Conservation (phyloP, 352 stramenopile species). For the Peronospora destructor region DNA sequence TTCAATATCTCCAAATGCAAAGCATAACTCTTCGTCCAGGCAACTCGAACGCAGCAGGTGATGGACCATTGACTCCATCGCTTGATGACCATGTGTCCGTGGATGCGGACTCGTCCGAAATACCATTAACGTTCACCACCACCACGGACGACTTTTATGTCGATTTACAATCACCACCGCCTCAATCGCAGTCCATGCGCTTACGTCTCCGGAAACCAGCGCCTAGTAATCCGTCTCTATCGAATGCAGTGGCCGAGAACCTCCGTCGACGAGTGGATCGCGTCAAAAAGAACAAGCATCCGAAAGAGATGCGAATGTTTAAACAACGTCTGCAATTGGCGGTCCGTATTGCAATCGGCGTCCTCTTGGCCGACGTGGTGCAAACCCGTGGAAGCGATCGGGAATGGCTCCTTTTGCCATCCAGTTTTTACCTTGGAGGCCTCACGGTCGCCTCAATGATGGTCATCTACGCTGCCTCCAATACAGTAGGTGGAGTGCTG, state of each 20-base stretch:
- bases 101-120: conserved; percentile 10
- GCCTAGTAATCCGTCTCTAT: conserved; percentile 13
- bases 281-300: conserved; percentile 44
- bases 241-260: conserved; percentile 13
- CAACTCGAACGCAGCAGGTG: conserved; percentile 8
- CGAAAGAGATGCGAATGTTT: conserved; percentile 34
- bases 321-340: conserved; percentile 36
- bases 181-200: conserved; percentile 35
- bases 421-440: conserved; percentile 61
- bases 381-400: conserved; percentile 38
- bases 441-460: conserved; percentile 45
- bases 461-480: conserved; percentile 58
- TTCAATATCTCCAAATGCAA: background rate
- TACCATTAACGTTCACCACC: conserved; percentile 18
- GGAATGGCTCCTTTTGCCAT: conserved; percentile 55
- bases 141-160: conserved; percentile 22
- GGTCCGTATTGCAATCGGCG: conserved; percentile 49
- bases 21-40: conserved; percentile 13
- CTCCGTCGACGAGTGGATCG: conserved; percentile 23
- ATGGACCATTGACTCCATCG: conserved; percentile 10
- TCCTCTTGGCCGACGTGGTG: conserved; percentile 48
- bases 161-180: conserved; percentile 21
- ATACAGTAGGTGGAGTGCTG: conserved; percentile 53
- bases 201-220: conserved; percentile 31
- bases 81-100: conserved; percentile 18